Evolutionary conservation across 2,329 filamentous ascomycete species (phyloP), one percentile per base, ranked within the genome.

Genomic region (Epichloe sibirici): DNA sequence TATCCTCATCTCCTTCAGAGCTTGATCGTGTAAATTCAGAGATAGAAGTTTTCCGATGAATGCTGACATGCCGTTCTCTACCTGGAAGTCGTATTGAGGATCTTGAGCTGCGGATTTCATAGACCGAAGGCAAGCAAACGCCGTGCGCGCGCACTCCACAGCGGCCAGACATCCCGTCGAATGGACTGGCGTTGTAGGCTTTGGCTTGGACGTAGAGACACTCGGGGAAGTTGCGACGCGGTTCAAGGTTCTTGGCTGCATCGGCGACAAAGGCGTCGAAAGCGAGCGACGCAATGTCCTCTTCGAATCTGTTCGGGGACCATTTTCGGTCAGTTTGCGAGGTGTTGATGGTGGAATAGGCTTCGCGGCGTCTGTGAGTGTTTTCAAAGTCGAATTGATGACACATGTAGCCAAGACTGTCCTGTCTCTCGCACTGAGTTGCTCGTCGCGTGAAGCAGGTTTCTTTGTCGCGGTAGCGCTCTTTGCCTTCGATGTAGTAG

Each of bases 61-160:
- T 0, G 83, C 81, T 15, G 85, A 78, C 74, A 88, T 86, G 51
- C 86, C 87, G 54, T 74, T 82, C 63, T 90, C 87, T 4, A 90
- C 66, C 62, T 90, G 85, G 40, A 86, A 69, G 45, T 78, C 75
- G 1, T 80, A 75, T n/a, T 83, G 69, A 9, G 75, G 68, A 9
- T 81, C 68, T 8, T 75, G 72, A 5, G 76, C 69, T 1, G 76
- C 69, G 28, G 76, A 71, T 49, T 85, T 78, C 25, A 81, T 61
- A 31, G 75, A 72, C 48, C 83, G 74, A 40, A 90, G 70, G 48
- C 79, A 82, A 6, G 76, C 69, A 61, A 90, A 88, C 2, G 83
- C 85, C 31, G 79, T 66, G 9, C 85, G 76, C 6, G 83, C 78
- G 60, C 86, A 90, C 67, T 90, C 85, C 12, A 83, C 81, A 0